Evolutionary conservation across 106 monocot species (phyloP), one percentile per base, ranked within the genome.

Genomic region (Apostasia shenzhenica): DNA sequence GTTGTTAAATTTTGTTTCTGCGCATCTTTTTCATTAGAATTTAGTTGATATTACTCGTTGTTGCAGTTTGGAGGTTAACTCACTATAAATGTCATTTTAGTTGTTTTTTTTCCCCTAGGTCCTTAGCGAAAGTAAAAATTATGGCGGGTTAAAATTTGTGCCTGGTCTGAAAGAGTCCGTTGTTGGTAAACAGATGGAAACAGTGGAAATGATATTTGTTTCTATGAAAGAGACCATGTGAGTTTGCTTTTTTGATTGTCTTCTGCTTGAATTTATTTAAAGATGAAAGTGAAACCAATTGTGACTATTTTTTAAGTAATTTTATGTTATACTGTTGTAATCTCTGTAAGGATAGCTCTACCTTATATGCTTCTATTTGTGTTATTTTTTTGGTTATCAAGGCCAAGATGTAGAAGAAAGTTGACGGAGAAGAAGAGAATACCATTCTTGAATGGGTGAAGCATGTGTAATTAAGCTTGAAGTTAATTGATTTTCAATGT

Each of bases 181-280:
- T 13, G 26, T 89, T 67, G 95, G 81, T 14, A 89, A 88, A 62
- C 91, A 86, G 75, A 50, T 89, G 76, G 82, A 82, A 54, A 58
- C 82, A 12, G 74, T 91, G 74, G 86, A 91, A 68, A 78, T 61
- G 50, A 79, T 77, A 54, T 73, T 86, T 58, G 59, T 39, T 75
- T 67, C 75, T 9, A 79, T 92, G 83, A 84, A 70, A 45, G 77
- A 79, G 7, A 82, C 76, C 44, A 57, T 88, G 95, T 95, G 58
- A 88, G 85, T 69, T 70, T 5, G 44, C 67, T 69, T 43, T 70
- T 2, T 52, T 66, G 13, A 8, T 26, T 38, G 1, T 48, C 8
- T 8, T 43, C 13, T 43, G 5, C 47, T 37, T 65, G 26, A 26
- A 26, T 65, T 14, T 48, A 13, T 47, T 48, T 37, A 26, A 50